phyloP scores from a whole-genome alignment of 345 rosid species.

The Citrus australasica region DNA sequence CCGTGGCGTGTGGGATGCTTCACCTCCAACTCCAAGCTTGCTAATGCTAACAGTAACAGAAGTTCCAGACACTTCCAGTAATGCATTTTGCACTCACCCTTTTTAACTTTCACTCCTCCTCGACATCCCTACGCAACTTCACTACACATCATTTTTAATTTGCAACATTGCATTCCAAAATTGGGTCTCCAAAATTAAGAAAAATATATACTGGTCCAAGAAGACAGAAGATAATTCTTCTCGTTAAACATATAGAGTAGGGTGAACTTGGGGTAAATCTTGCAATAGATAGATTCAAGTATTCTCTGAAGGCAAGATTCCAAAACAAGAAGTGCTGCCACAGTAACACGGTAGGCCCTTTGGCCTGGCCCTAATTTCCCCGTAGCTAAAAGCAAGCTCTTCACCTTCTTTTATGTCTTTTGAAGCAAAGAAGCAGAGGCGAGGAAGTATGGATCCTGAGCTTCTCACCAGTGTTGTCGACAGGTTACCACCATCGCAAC shows the following conservation, averaged over 20 bases:
- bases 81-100: too few species aligned
- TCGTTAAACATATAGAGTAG: too few species aligned
- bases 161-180: too few species aligned
- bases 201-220: too few species aligned
- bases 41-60: neutral
- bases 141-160: too few species aligned
- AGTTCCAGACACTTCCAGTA: neutral
- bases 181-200: too few species aligned
- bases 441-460: conserved; percentile 62
- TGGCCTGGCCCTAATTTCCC: conserved; percentile 47
- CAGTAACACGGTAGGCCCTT: conserved; percentile 65
- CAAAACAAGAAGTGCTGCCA: conserved; percentile 61
- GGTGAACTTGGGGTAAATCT: too few species aligned
- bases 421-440: conserved; percentile 79
- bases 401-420: conserved; percentile 56
- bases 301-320: conserved; percentile 67
- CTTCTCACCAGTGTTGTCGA: conserved; percentile 55
- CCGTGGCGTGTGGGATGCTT: conserved; percentile 72
- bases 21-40: neutral
- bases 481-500: conserved; percentile 86
- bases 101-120: too few species aligned
- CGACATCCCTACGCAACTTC: too few species aligned
- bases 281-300: conserved; percentile 31
- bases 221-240: too few species aligned
- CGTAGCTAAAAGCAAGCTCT: conserved; percentile 82